Percentiles rank a stretch among this genome's conserved stretches.
phyloP scores from a whole-genome alignment of 495 filamentous ascomycete genomes.

The Talaromyces wortmannii region DNA sequence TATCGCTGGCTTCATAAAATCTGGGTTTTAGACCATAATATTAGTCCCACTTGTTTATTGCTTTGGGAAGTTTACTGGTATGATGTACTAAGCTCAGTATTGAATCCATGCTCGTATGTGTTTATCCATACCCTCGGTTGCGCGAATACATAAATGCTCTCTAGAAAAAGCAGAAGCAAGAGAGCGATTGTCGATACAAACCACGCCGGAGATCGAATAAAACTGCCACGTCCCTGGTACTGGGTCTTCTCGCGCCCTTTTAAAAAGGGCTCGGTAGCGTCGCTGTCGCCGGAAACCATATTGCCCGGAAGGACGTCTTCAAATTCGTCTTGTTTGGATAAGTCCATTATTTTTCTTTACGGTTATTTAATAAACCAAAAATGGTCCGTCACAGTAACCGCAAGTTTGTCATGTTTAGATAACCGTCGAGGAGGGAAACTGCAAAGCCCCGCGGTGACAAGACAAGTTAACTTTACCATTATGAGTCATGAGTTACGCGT shows the following conservation, averaged over 20 bases:
- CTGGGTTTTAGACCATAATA: background rate
- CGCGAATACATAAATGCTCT: background rate
- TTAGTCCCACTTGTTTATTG: background rate
- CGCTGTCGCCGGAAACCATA: background rate
- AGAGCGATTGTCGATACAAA: background rate
- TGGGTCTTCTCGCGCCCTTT: background rate
- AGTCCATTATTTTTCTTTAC: background rate
- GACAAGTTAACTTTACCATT: too few relatives aligned
- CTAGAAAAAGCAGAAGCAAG: background rate
- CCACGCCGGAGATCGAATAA: background rate
- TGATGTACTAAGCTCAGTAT: slow-evolving; percentile 4
- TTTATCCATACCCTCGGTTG: background rate
- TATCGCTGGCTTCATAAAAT: slow-evolving; percentile 1
- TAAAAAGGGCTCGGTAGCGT: background rate
- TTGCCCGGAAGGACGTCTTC: background rate
- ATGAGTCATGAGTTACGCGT: too few relatives aligned
- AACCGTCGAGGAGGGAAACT: too few relatives aligned
- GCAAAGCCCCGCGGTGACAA: too few relatives aligned
- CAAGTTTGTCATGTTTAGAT: too few relatives aligned
- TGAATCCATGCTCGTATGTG: slow-evolving; percentile 4
- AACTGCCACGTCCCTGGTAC: background rate
- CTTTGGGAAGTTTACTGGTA: too few relatives aligned
- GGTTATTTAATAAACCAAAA: background rate
- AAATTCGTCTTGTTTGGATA: background rate
- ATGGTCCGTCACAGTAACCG: too few relatives aligned